These are phyloP conservation scores for Sherardia arvensis DNA, from an alignment of 257 asterid genomes.

Conservation along the genomic window DNA sequence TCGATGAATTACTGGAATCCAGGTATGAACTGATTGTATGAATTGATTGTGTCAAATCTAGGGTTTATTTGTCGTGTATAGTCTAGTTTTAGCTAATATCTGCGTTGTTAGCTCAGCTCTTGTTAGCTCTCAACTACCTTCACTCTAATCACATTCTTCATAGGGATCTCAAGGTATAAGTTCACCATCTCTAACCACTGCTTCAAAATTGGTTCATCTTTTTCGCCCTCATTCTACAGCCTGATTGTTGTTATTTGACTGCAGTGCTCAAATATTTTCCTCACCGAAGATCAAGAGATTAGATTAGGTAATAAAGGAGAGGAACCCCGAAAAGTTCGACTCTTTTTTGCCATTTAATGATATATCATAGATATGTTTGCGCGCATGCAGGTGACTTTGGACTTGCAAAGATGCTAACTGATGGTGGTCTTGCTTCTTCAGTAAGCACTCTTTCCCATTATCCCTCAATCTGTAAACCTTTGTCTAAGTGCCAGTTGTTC, in stretches of 20 bases:
- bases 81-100: too few species aligned
- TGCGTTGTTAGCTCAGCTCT: too few species aligned
- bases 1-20: too few species aligned
- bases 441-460: constrained; percentile 27
- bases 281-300: constrained; percentile 57
- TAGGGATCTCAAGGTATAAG: constrained; percentile 71
- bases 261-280: constrained; percentile 89
- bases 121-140: constrained; percentile 81
- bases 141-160: constrained; percentile 77
- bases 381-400: constrained; percentile 72
- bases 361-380: neutral
- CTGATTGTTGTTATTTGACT: neutral
- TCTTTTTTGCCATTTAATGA: neutral
- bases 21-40: too few species aligned
- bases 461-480: neutral
- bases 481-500: neutral
- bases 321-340: neutral
- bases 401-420: constrained; percentile 67
- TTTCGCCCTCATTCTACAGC: neutral
- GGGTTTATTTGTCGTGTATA: too few species aligned
- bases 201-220: neutral
- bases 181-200: neutral
- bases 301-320: constrained; percentile 53
- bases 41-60: too few species aligned
- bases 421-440: constrained; percentile 75